These are phyloP conservation scores for Clavulina sp. DNA, from an alignment of 768 basidiomycete genomes.

Conservation along the genomic window DNA sequence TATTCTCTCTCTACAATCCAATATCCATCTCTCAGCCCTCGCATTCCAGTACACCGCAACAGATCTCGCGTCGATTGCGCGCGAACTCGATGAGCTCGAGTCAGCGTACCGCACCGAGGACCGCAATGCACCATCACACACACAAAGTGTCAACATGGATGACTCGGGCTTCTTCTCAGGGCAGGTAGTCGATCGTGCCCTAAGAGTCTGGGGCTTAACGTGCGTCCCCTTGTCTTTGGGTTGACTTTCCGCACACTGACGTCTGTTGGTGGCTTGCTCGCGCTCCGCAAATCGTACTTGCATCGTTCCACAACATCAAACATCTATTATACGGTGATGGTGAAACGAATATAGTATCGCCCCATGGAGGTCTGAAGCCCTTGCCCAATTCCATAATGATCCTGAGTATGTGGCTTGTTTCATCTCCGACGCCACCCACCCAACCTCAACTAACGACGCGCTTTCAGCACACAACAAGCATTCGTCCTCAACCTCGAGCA, in stretches of 20 bases:
- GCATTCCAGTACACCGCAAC: constrained; percentile 49
- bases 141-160: constrained; percentile 57
- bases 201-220: constrained; percentile 73
- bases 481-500: constrained; percentile 76
- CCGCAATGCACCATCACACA: constrained; percentile 33
- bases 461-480: constrained; percentile 52
- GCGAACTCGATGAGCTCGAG: constrained; percentile 49
- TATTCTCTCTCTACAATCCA: neutral
- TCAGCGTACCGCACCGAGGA: constrained; percentile 28
- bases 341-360: constrained; percentile 52
- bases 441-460: constrained; percentile 3
- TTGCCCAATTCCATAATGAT: constrained; percentile 53
- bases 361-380: constrained; percentile 69
- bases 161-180: constrained; percentile 91
- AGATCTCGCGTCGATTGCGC: constrained; percentile 61
- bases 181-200: constrained; percentile 70
- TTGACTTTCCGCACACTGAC: neutral
- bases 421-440: constrained; percentile 8
- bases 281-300: too few relatives aligned
- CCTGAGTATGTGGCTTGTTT: constrained; percentile 40
- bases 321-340: too few relatives aligned
- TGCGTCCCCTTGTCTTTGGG: constrained; percentile 18
- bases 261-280: too few relatives aligned
- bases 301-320: neutral
- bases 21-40: constrained; percentile 7